Base-by-base conservation (phyloP, 2,329 filamentous ascomycete genomes). In the Orbilia blumenaviensis region DNA sequence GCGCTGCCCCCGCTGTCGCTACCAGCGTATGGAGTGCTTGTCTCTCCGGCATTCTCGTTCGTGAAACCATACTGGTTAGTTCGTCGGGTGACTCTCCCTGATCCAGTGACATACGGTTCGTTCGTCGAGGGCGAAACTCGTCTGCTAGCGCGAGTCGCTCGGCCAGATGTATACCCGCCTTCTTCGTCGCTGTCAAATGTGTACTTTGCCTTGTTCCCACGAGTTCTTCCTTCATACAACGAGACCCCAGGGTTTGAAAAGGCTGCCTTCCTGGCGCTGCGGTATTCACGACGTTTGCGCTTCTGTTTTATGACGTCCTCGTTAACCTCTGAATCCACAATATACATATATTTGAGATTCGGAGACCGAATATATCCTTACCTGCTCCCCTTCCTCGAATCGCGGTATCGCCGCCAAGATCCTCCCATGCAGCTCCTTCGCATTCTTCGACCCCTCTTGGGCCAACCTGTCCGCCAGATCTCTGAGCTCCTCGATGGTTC, bases 151-250 rank as follows among this genome's bases (percentile, higher is more conserved):
- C 85, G 94, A 82, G 82, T 84, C 83, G 4, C 81, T 82, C 8
- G 87, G 87, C 36, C 89, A 90, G 81, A 90, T n/a, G 88, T 88
- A 67, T 86, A 87, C 61, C 89, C 88, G 14, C 90, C 89, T 36
- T 90, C 90, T 79, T 96, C 92, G 23, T 96, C 92, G 62, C 97
- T 94, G 0, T 93, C 96, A 81, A 92, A 99, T 0, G 93, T 99
- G 81, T 99, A 99, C 83, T 94, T 96, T 84, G 96, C 91, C 77
- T 94, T 91, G 85, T 99, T 98, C 68, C 95, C 95, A 73, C 95
- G 89, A 3, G 96, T 99, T 63, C 95, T 92, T 58, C 95, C 95
- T 84, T 99, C 95, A 82, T 99, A 99, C 71, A 96, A 86, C 0
- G 94, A 97, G 82, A 94, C 96, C 3, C 93, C 93, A 8, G 91